phyloP scores from a whole-genome alignment of 2,329 filamentous ascomycete genomes.

The Leptosphaerulina australis region DNA sequence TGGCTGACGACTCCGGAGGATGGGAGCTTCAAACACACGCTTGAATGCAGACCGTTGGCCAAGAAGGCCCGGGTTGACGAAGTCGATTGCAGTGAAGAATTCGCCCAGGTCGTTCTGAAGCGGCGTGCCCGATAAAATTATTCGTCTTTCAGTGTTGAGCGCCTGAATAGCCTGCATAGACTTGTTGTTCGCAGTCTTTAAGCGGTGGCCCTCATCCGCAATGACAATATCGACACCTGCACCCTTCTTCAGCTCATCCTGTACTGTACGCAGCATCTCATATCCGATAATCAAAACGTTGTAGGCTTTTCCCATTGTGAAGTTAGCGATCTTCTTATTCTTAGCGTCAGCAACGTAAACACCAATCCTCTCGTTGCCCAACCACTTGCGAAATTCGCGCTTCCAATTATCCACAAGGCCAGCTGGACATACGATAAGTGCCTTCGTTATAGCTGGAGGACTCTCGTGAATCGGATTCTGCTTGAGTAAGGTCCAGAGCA shows the following conservation, averaged over 20 bases:
- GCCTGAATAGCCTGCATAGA: slow-evolving; percentile 69
- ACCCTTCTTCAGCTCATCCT: slow-evolving; percentile 68
- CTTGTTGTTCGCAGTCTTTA: slow-evolving; percentile 73
- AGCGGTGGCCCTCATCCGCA: slow-evolving; percentile 71
- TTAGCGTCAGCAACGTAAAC: slow-evolving; percentile 67
- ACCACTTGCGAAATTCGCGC: slow-evolving; percentile 75
- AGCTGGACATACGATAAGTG: slow-evolving; percentile 74
- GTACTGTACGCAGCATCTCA: slow-evolving; percentile 69
- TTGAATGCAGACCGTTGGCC: slow-evolving; percentile 68
- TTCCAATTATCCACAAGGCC: slow-evolving; percentile 76
- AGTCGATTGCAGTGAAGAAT: slow-evolving; percentile 71
- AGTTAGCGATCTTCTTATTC: slow-evolving; percentile 67
- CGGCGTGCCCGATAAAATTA: slow-evolving; percentile 71
- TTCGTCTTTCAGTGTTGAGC: slow-evolving; percentile 64
- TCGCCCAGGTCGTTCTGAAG: slow-evolving; percentile 72
- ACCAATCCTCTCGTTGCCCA: slow-evolving; percentile 71
- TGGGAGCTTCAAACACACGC: slow-evolving; percentile 68
- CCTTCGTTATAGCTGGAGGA: slow-evolving; percentile 69
- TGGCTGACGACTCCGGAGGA: slow-evolving; percentile 68
- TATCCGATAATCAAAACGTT: slow-evolving; percentile 77
- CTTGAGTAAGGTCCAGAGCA: slow-evolving; percentile 74
- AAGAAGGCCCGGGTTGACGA: slow-evolving; percentile 70
- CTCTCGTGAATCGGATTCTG: slow-evolving; percentile 69
- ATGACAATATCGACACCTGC: slow-evolving; percentile 71
- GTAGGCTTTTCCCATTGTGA: slow-evolving; percentile 71